Conservation (phyloP, 1,284 basidiomycete genomes). For the Ustanciosporium gigantosporum region DNA sequence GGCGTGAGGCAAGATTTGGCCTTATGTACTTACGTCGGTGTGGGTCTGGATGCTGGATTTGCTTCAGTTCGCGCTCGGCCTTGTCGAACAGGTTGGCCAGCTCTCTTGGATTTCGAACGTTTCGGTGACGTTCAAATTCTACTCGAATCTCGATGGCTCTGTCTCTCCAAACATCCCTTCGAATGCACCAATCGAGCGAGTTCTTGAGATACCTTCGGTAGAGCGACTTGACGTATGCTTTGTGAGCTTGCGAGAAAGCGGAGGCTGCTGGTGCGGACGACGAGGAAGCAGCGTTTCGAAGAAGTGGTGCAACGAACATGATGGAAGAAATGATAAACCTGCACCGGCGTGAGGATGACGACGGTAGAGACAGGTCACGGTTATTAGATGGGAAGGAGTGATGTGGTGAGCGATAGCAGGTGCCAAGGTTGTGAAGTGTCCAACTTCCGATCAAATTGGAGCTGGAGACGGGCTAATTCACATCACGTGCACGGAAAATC, state of each 20-base stretch:
- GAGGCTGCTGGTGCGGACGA: conserved; percentile 14
- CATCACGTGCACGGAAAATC: no score
- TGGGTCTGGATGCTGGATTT: conserved; percentile 81
- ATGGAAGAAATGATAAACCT: neutral
- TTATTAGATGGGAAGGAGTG: no score
- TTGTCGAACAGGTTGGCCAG: conserved; percentile 77
- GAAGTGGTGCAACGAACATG: conserved; percentile 24
- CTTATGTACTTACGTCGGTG: conserved; percentile 80
- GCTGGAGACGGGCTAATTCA: no score
- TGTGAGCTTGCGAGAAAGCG: conserved; percentile 74
- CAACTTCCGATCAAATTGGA: no score
- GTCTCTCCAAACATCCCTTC: conserved; percentile 80
- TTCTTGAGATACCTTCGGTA: conserved; percentile 85
- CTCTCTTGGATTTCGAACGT: conserved; percentile 83
- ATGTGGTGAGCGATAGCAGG: no score
- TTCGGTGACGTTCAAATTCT: conserved; percentile 87
- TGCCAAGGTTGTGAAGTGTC: no score
- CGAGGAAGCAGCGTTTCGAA: conserved; percentile 20
- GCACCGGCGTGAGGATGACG: conserved; percentile 1
- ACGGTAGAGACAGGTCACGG: no score
- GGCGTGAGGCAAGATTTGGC: no score
- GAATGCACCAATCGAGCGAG: conserved; percentile 83
- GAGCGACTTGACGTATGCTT: conserved; percentile 84
- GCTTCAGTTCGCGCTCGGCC: conserved; percentile 76
- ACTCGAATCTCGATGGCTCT: conserved; percentile 83